phyloP scores from a whole-genome alignment of 345 rosid species.

The Brassica incana region DNA sequence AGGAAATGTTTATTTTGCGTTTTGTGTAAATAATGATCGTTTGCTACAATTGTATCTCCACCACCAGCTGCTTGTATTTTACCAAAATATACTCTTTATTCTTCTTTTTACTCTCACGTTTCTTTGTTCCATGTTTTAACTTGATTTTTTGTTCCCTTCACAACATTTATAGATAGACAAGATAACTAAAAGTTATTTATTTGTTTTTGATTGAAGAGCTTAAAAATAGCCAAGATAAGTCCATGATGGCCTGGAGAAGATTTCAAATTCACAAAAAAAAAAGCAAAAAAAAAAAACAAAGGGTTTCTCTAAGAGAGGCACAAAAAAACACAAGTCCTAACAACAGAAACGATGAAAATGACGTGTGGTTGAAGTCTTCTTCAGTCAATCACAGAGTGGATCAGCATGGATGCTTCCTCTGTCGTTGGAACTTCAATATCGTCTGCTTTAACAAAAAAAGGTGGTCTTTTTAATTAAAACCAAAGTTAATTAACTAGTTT shows the following conservation, averaged over 20 bases:
- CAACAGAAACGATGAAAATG: background rate
- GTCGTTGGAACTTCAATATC: slow-evolving; percentile 55
- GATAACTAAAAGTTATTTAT: too few relatives aligned
- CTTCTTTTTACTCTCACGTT: background rate
- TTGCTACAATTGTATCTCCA: background rate
- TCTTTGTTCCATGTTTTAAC: background rate
- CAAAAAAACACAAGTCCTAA: background rate
- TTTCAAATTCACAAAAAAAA: background rate
- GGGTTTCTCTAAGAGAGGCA: background rate
- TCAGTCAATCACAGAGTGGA: slow-evolving; percentile 57
- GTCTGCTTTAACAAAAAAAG: slow-evolving; percentile 35
- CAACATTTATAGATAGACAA: too few relatives aligned
- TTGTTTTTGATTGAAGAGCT: background rate
- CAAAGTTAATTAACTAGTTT: background rate
- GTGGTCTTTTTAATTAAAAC: background rate
- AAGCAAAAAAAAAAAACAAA: background rate
- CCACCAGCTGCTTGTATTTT: background rate
- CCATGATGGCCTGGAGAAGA: background rate
- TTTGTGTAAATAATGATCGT: slow-evolving; percentile 25
- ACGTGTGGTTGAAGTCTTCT: background rate
- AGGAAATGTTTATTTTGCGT: slow-evolving; percentile 4
- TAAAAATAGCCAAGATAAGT: background rate
- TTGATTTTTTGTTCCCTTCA: too few relatives aligned
- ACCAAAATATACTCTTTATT: background rate
- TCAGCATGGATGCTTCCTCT: slow-evolving; percentile 67